Base-by-base conservation (phyloP, 2,329 filamentous ascomycete genomes). In the Stagonosporopsis chrysanthemi region DNA sequence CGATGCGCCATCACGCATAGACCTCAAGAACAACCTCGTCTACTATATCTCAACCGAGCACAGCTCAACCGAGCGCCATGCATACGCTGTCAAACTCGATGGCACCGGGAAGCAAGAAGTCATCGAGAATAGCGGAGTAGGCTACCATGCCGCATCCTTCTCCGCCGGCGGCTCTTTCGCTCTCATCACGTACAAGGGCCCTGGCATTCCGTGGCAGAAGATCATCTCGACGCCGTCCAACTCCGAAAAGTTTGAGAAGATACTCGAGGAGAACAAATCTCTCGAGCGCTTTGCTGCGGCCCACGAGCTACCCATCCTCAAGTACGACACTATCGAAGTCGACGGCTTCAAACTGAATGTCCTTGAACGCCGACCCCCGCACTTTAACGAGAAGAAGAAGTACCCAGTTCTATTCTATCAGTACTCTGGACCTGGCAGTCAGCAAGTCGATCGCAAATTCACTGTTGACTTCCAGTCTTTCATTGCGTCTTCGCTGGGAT, bases 351-450 rank as follows among this genome's bases (percentile, higher is more conserved):
- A 88, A 17, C 78, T 91, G 15, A 87, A 90, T 58, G 82, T 90
- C 12, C 80, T 98, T 14, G 95, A 99, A 77, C 89, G 92, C 28
- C 90, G 92, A 0, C 95, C 95, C 6, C 90, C 93, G 1, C 90
- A 97, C 76, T 99, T 98, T 73, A 85, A 92, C 74, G 81, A 86
- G 17, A 88, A 87, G 67, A 93, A 90, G 78, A 88, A 90, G 72
- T 98, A 99, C 67, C 95, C 95, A 0, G 92, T 99, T 1, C 84
- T 99, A 4, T 99, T 99, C 82, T 89, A 91, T 70, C 88, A 97
- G 57, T 99, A 99, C 80, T 94, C 91, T 23, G 95, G 95, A 0
- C 95, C 95, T 0, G 91, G 90, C n/a, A 97, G 92, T 17, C 96
- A 99, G 74, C 86, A 85, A 7, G 95, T 99, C 2, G 83, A 86